Percentiles rank a stretch among this genome's conserved stretches.
phyloP scores from a whole-genome alignment of 345 rosid genomes.

The Salix arbutifolia region DNA sequence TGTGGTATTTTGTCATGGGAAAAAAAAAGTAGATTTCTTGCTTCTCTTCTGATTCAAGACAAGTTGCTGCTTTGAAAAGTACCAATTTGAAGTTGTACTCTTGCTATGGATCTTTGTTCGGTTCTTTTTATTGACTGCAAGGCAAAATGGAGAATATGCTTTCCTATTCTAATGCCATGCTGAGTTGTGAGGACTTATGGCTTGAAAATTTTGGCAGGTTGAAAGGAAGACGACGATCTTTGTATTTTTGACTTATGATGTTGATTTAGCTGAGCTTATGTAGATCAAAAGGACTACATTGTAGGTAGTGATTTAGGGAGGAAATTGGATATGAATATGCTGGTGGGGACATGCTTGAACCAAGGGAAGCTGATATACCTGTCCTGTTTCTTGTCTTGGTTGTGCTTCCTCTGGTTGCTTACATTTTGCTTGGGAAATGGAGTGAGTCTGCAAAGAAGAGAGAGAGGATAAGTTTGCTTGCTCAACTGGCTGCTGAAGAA shows the following conservation, averaged over 20 bases:
- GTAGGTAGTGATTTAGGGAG: conserved; percentile 18
- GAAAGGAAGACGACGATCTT: conserved; percentile 1
- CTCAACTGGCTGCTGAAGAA: conserved; percentile 78
- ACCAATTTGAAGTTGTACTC: background rate
- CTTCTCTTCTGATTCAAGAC: background rate
- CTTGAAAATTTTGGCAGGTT: conserved; percentile 10
- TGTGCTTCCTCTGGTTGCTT: conserved; percentile 74
- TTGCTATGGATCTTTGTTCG: background rate
- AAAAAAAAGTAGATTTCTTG: background rate
- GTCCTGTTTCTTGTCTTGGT: conserved; percentile 71
- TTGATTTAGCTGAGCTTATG: conserved; percentile 23
- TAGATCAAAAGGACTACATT: conserved; percentile 29
- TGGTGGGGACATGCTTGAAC: conserved; percentile 83
- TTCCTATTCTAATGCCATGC: background rate
- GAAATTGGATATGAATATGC: conserved; percentile 68
- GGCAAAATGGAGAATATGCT: background rate
- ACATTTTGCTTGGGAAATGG: conserved; percentile 81
- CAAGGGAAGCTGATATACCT: conserved; percentile 86
- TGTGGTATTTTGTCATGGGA: background rate
- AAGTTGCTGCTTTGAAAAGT: background rate
- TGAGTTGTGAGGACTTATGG: background rate
- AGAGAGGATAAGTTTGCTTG: conserved; percentile 56
- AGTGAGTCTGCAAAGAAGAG: conserved; percentile 60
- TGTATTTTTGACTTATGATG: conserved; percentile 4
- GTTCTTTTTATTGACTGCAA: background rate